Conservation (phyloP, 129 eudicot genomes). For the Smallanthus sonchifolius region DNA sequence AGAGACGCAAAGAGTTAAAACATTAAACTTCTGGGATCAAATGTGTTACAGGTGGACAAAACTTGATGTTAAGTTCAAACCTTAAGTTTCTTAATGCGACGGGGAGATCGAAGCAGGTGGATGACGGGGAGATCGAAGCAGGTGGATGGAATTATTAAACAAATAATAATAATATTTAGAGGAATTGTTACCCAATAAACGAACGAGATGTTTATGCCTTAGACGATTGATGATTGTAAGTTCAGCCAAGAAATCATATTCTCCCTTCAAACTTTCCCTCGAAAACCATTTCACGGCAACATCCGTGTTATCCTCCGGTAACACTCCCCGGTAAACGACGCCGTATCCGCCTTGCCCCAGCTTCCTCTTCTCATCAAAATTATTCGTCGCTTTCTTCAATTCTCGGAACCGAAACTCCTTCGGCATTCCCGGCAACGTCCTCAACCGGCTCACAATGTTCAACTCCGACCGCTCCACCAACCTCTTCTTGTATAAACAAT, state of each 20-base stretch:
- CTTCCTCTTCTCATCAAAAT: conserved; percentile 23
- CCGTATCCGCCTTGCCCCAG: conserved; percentile 92
- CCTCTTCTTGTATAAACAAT: conserved; percentile 17
- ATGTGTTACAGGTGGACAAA: too few species aligned
- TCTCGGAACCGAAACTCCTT: conserved; percentile 62
- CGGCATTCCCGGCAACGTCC: conserved; percentile 73
- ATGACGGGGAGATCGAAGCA: too few species aligned
- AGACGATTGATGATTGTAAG: conserved; percentile 84
- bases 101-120: too few species aligned
- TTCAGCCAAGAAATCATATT: conserved; percentile 89
- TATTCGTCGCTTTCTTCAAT: too few species aligned
- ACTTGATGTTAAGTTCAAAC: too few species aligned
- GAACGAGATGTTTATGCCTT: conserved; percentile 79
- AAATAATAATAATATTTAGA: too few species aligned
- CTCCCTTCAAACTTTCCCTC: conserved; percentile 67
- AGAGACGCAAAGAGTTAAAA: too few species aligned
- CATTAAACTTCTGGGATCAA: too few species aligned
- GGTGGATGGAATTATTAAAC: too few species aligned
- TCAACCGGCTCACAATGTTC: conserved; percentile 47
- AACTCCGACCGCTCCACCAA: conserved; percentile 25
- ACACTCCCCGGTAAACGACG: conserved; percentile 57
- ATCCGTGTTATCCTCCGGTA: conserved; percentile 54
- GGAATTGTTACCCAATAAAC: conserved; percentile 50
- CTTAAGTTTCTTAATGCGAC: too few species aligned
- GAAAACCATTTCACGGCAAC: conserved; percentile 83